Evolutionary conservation across 768 basidiomycete species (phyloP).

Genomic region (Termitomyces sp.): DNA sequence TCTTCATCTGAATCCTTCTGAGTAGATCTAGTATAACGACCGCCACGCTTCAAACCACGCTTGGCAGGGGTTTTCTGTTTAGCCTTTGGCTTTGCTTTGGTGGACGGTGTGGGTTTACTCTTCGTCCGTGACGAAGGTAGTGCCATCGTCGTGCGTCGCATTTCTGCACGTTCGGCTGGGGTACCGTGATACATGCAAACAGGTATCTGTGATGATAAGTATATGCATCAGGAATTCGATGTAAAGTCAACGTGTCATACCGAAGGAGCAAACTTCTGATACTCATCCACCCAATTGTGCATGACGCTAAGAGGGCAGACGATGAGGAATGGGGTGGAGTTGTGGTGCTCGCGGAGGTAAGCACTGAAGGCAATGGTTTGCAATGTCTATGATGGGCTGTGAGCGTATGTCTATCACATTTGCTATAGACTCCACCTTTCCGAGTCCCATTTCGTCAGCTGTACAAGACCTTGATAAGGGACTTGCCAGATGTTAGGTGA

Average conservation of each 20-base stretch:
- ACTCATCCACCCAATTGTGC: constrained; percentile 89
- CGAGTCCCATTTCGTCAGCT: constrained; percentile 96
- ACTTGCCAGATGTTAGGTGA: neutral
- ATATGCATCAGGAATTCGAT: neutral
- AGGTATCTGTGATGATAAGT: constrained; percentile 54
- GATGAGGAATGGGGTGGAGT: constrained; percentile 74
- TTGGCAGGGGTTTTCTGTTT: constrained; percentile 11
- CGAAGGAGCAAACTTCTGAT: constrained; percentile 73
- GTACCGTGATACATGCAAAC: constrained; percentile 89
- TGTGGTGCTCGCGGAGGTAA: constrained; percentile 70
- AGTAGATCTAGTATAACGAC: constrained; percentile 2
- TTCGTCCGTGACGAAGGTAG: constrained; percentile 17
- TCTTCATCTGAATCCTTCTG: neutral
- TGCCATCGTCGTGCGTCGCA: constrained; percentile 61
- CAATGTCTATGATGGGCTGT: constrained; percentile 59
- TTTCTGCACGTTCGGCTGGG: constrained; percentile 72
- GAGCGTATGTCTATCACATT: neutral
- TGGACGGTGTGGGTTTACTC: constrained; percentile 2
- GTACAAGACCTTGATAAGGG: neutral
- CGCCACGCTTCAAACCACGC: constrained; percentile 8
- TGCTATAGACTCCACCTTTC: constrained; percentile 48
- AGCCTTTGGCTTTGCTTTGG: constrained; percentile 12
- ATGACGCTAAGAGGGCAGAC: constrained; percentile 93
- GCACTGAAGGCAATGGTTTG: constrained; percentile 95
- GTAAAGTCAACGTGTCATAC: constrained; percentile 27